Evolutionary conservation across 768 basidiomycete species (phyloP).

Genomic region (Sporobolomyces roseus): DNA sequence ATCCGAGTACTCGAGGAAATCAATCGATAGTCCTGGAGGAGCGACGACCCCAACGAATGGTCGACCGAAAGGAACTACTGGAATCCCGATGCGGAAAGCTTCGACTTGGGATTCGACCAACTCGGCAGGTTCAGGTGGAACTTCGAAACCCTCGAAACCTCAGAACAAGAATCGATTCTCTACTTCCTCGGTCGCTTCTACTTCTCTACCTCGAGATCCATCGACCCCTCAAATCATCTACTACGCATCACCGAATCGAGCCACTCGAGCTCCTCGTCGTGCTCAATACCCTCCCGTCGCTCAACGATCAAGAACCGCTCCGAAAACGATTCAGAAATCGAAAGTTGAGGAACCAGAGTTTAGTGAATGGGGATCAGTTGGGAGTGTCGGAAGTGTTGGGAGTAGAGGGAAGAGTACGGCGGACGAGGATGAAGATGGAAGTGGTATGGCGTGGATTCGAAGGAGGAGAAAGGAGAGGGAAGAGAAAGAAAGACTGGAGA

Average conservation of each 20-base stretch:
- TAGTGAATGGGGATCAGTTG: constrained; percentile 28
- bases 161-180: background rate
- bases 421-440: constrained; percentile 12
- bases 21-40: background rate
- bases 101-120: constrained; percentile 36
- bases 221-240: constrained; percentile 22
- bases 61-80: constrained; percentile 23
- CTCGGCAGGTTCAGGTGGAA: background rate
- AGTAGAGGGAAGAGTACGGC: background rate
- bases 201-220: constrained; percentile 6
- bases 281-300: constrained; percentile 39
- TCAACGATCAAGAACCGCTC: constrained; percentile 25
- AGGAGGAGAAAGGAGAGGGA: constrained; percentile 8
- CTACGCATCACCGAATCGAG: constrained; percentile 26
- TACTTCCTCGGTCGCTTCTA: background rate
- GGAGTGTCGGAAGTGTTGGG: constrained; percentile 10
- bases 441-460: constrained; percentile 38
- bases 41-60: background rate
- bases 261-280: background rate
- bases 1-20: too few relatives aligned
- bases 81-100: constrained; percentile 39
- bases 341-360: constrained; percentile 33
- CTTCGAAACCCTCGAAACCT: background rate
- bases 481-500: constrained; percentile 9
- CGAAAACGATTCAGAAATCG: background rate